phyloP scores from a whole-genome alignment of 495 filamentous ascomycete genomes.

The Daldinia concentrica region DNA sequence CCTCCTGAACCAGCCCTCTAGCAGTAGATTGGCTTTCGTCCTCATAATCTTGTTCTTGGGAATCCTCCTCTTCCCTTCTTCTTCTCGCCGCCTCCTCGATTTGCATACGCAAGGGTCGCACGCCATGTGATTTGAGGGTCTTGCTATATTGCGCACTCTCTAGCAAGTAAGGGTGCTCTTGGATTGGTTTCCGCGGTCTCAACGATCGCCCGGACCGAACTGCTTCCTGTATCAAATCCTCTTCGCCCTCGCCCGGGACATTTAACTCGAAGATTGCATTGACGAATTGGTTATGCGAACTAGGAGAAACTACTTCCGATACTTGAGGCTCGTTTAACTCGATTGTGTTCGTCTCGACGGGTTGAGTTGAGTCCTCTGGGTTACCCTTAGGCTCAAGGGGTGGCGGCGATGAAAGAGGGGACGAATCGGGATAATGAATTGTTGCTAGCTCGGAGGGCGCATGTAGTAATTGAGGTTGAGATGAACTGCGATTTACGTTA shows the following conservation, averaged over 20 bases:
- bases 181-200: slow-evolving; percentile 76
- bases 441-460: slow-evolving; percentile 10
- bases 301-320: slow-evolving; percentile 1
- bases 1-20: slow-evolving; percentile 26
- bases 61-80: slow-evolving; percentile 52
- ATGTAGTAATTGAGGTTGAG: slow-evolving; percentile 6
- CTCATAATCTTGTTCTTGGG: slow-evolving; percentile 60
- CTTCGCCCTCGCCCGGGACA: slow-evolving; percentile 27
- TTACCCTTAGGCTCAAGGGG: slow-evolving; percentile 13
- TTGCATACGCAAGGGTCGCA: slow-evolving; percentile 68
- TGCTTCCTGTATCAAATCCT: slow-evolving; percentile 29
- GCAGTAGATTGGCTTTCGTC: slow-evolving; percentile 59
- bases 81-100: slow-evolving; percentile 44
- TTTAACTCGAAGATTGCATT: slow-evolving; percentile 20
- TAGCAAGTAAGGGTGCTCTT: slow-evolving; percentile 75
- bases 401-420: slow-evolving; percentile 32
- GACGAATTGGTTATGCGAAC: slow-evolving; percentile 13
- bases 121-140: slow-evolving; percentile 67
- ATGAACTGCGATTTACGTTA: slow-evolving; percentile 8
- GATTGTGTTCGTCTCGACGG: background rate
- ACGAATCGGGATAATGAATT: slow-evolving; percentile 14
- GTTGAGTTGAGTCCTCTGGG: background rate
- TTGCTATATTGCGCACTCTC: slow-evolving; percentile 73
- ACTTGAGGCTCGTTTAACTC: slow-evolving; percentile 2
- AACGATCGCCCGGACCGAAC: slow-evolving; percentile 56